These are phyloP conservation scores for Zygosaccharomyces rouxii DNA, from an alignment of 805 yeast species.

Conservation along the genomic window DNA sequence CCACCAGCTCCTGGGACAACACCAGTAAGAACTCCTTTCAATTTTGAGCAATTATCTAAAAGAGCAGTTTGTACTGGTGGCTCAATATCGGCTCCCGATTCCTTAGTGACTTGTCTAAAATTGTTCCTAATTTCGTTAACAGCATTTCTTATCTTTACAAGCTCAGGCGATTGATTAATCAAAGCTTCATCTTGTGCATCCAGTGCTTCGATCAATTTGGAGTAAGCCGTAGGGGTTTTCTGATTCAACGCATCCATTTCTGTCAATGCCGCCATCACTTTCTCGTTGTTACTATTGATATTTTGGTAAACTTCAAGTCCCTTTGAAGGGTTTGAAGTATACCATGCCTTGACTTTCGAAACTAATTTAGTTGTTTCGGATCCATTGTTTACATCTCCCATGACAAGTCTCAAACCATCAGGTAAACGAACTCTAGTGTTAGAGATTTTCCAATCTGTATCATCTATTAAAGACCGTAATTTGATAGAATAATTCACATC, in stretches of 20 bases:
- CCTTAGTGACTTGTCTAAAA: slow-evolving; percentile 55
- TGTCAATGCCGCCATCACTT: slow-evolving; percentile 47
- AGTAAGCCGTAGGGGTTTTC: slow-evolving; percentile 37
- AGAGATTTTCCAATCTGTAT: slow-evolving; percentile 57
- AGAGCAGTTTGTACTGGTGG: slow-evolving; percentile 72
- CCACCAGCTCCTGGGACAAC: slow-evolving; percentile 99
- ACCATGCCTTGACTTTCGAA: slow-evolving; percentile 70
- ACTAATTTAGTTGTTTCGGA: slow-evolving; percentile 94
- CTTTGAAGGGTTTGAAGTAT: slow-evolving; percentile 44
- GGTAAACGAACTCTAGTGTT: slow-evolving; percentile 61
- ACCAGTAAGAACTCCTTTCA: slow-evolving; percentile 86
- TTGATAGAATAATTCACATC: slow-evolving; percentile 26
- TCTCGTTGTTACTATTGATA: slow-evolving; percentile 56
- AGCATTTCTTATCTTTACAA: slow-evolving; percentile 39
- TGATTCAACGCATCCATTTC: slow-evolving; percentile 36
- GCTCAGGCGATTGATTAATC: slow-evolving; percentile 17
- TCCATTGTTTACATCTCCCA: slow-evolving; percentile 94
- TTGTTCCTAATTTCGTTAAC: slow-evolving; percentile 49
- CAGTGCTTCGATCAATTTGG: slow-evolving; percentile 21
- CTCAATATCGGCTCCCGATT: slow-evolving; percentile 82
- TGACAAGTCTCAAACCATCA: slow-evolving; percentile 57
- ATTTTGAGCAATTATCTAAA: slow-evolving; percentile 50
- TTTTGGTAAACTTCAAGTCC: slow-evolving; percentile 49
- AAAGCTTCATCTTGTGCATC: slow-evolving; percentile 10
- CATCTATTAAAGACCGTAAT: slow-evolving; percentile 39